A percentile compares a stretch with the other conserved stretches of the same genome.
Conservation (phyloP, 140 eudicot species). For the Cichorium intybus region DNA sequence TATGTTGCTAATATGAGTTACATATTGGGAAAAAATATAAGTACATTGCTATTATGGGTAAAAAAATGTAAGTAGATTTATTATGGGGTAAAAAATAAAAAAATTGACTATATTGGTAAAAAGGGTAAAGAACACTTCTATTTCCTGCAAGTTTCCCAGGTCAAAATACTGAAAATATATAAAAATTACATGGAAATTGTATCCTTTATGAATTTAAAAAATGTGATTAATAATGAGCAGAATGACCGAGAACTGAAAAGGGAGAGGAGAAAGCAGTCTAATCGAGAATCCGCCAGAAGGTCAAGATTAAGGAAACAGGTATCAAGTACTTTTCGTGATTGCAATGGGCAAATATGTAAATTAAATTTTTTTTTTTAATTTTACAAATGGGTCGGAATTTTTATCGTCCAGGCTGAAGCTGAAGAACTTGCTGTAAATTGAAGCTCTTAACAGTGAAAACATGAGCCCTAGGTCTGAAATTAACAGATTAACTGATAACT, state of each 20-base stretch:
- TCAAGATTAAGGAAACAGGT: slow-evolving; percentile 96
- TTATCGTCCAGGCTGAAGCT: slow-evolving; percentile 59
- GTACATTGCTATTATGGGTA: no score
- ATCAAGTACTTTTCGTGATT: background rate
- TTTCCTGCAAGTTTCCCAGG: no score
- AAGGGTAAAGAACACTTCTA: no score
- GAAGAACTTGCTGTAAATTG: slow-evolving; percentile 77
- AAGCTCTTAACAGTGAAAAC: slow-evolving; percentile 68
- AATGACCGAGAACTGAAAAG: slow-evolving; percentile 80
- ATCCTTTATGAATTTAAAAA: background rate
- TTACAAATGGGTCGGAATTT: background rate
- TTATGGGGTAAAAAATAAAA: background rate
- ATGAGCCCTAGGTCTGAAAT: slow-evolving; percentile 59
- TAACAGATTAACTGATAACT: slow-evolving; percentile 45
- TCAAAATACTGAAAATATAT: no score
- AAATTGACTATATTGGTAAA: no score
- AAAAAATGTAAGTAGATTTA: background rate
- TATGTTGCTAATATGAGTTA: no score
- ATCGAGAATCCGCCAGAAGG: slow-evolving; percentile 87
- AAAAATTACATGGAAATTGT: no score
- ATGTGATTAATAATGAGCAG: slow-evolving; percentile 24
- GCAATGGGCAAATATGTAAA: background rate
- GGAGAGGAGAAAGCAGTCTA: slow-evolving; percentile 84
- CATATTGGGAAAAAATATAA: no score
- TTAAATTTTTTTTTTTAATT: background rate